These are phyloP conservation scores for Trichoderma asperelloides DNA, from an alignment of 495 filamentous ascomycete genomes.

Conservation along the genomic window DNA sequence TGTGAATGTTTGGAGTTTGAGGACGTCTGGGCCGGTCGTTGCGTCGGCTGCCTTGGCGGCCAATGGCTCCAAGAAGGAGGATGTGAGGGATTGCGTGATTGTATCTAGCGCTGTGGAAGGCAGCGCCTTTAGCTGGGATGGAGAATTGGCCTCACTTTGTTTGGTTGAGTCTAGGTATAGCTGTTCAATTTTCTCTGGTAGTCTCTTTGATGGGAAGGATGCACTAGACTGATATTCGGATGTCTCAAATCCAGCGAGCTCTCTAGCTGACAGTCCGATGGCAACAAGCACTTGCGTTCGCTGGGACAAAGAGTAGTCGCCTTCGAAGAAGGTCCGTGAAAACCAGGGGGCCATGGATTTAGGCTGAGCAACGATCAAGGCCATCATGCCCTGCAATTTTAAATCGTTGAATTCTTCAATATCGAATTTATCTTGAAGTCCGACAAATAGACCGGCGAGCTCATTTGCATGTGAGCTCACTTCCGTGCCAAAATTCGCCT, in stretches of 20 bases:
- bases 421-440: conserved; percentile 72
- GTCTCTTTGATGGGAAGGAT: conserved; percentile 62
- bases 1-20: conserved; percentile 58
- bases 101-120: conserved; percentile 50
- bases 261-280: conserved; percentile 75
- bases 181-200: conserved; percentile 51
- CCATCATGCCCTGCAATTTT: conserved; percentile 75
- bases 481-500: conserved; percentile 79
- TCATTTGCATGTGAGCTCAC: conserved; percentile 76
- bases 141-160: conserved; percentile 14
- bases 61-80: conserved; percentile 68
- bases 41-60: conserved; percentile 62
- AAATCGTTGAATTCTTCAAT: conserved; percentile 67
- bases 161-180: conserved; percentile 27
- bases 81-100: conserved; percentile 53
- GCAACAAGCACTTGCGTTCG: conserved; percentile 71
- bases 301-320: conserved; percentile 81
- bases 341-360: conserved; percentile 75
- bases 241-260: conserved; percentile 70
- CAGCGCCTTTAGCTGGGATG: conserved; percentile 37
- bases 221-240: conserved; percentile 42
- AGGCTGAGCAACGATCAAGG: conserved; percentile 68
- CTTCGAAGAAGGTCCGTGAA: conserved; percentile 75
- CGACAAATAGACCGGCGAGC: conserved; percentile 63
- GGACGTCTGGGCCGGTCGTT: conserved; percentile 65